phyloP scores from a whole-genome alignment of 331 rosid genomes.

The Acacia pycnantha region DNA sequence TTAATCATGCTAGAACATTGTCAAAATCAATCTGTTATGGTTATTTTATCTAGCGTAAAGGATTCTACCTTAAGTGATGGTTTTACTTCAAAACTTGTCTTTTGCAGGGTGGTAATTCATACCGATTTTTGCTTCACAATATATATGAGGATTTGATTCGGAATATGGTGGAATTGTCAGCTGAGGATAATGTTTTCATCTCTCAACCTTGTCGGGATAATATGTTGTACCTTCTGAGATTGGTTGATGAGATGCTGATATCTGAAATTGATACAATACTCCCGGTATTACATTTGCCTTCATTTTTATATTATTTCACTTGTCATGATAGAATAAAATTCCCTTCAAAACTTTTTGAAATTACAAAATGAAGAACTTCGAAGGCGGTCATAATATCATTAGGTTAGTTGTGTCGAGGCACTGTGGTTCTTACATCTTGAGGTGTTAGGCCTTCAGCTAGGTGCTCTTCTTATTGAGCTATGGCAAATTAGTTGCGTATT shows the following conservation, averaged over 20 bases:
- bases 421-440: neutral
- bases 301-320: constrained; percentile 17
- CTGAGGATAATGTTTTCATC: constrained; percentile 69
- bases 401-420: neutral
- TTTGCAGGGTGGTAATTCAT: constrained; percentile 65
- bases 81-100: constrained; percentile 22
- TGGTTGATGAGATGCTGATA: constrained; percentile 87
- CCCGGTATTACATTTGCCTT: constrained; percentile 63
- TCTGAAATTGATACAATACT: constrained; percentile 77
- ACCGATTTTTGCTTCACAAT: constrained; percentile 63
- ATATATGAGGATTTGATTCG: constrained; percentile 75
- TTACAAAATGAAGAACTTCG: neutral
- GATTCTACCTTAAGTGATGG: constrained; percentile 23
- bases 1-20: constrained; percentile 20
- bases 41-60: constrained; percentile 8
- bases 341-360: neutral
- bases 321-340: constrained; percentile 1
- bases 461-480: neutral
- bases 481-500: neutral
- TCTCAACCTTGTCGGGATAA: constrained; percentile 96
- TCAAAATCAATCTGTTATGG: constrained; percentile 18
- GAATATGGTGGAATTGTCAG: constrained; percentile 71
- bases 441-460: neutral
- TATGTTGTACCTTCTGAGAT: constrained; percentile 74
- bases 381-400: constrained; percentile 1